A percentile compares a stretch with the other conserved stretches of the same genome.
phyloP scores from a whole-genome alignment of 805 yeast species.

The Saturnispora silvae region DNA sequence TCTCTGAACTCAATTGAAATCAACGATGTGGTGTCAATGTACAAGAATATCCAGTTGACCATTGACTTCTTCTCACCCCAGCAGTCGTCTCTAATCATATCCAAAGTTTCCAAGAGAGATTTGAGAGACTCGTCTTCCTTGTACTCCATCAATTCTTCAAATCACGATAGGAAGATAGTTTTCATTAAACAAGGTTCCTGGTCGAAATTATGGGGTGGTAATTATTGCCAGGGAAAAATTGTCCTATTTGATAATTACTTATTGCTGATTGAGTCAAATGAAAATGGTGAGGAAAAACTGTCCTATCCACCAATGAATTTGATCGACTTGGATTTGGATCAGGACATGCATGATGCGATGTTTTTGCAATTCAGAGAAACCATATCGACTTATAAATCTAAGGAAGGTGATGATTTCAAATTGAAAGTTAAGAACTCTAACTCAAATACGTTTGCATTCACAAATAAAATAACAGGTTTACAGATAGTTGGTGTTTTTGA shows the following conservation, averaged over 20 bases:
- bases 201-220: slow-evolving; percentile 9
- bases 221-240: slow-evolving; percentile 6
- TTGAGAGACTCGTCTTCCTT: background rate
- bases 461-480: slow-evolving; percentile 6
- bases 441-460: slow-evolving; percentile 5
- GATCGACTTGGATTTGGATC: slow-evolving; percentile 7
- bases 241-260: slow-evolving; percentile 7
- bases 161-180: slow-evolving; percentile 6
- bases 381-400: slow-evolving; percentile 4
- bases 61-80: slow-evolving; percentile 8
- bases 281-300: slow-evolving; percentile 7
- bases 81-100: slow-evolving; percentile 5
- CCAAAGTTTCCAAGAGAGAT: background rate
- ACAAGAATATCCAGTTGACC: slow-evolving; percentile 7
- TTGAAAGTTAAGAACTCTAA: slow-evolving; percentile 6
- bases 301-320: slow-evolving; percentile 6
- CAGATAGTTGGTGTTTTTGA: slow-evolving; percentile 9
- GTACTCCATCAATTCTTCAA: slow-evolving; percentile 4
- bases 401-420: slow-evolving; percentile 5
- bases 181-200: slow-evolving; percentile 7
- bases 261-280: slow-evolving; percentile 6
- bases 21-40: slow-evolving; percentile 6
- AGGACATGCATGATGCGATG: slow-evolving; percentile 9
- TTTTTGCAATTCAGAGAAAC: slow-evolving; percentile 8
- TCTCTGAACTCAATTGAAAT: slow-evolving; percentile 4